phyloP scores from a whole-genome alignment of 441 rosid species.

The Dalechampia spathulata region DNA sequence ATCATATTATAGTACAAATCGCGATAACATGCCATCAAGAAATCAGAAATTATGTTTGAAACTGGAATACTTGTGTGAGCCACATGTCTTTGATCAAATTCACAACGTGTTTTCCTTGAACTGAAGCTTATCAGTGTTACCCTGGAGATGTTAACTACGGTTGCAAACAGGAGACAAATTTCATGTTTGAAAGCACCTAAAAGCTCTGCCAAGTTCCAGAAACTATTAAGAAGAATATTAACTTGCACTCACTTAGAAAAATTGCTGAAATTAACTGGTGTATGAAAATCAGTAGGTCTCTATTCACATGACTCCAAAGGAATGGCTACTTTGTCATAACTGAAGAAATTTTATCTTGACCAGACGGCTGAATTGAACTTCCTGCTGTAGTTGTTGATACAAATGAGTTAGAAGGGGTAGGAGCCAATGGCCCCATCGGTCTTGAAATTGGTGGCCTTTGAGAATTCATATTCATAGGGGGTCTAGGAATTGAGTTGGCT shows the following conservation, averaged over 20 bases:
- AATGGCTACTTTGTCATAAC: slow-evolving; percentile 31
- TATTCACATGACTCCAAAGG: slow-evolving; percentile 19
- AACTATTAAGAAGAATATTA: not conserved
- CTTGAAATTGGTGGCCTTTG: slow-evolving; percentile 69
- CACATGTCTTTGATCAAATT: not conserved
- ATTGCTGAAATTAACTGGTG: slow-evolving; percentile 6
- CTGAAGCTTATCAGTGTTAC: not conserved
- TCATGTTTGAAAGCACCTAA: not conserved
- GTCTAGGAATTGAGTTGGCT: slow-evolving; percentile 55
- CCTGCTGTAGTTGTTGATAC: slow-evolving; percentile 42
- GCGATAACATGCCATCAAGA: not conserved
- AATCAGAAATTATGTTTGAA: not conserved
- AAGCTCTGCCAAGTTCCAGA: not conserved
- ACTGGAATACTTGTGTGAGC: not conserved
- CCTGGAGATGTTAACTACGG: not conserved
- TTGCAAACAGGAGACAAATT: slow-evolving; percentile 1
- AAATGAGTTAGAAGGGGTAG: slow-evolving; percentile 38
- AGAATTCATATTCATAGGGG: slow-evolving; percentile 50
- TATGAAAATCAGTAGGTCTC: slow-evolving; percentile 11
- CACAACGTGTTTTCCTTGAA: not conserved
- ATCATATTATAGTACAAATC: not conserved
- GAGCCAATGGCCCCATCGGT: slow-evolving; percentile 39
- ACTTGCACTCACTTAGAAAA: slow-evolving; percentile 23
- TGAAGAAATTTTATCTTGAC: slow-evolving; percentile 40
- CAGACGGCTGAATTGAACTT: slow-evolving; percentile 42